Base-by-base conservation (phyloP, 129 eudicot genomes). In the Tanacetum coccineum region DNA sequence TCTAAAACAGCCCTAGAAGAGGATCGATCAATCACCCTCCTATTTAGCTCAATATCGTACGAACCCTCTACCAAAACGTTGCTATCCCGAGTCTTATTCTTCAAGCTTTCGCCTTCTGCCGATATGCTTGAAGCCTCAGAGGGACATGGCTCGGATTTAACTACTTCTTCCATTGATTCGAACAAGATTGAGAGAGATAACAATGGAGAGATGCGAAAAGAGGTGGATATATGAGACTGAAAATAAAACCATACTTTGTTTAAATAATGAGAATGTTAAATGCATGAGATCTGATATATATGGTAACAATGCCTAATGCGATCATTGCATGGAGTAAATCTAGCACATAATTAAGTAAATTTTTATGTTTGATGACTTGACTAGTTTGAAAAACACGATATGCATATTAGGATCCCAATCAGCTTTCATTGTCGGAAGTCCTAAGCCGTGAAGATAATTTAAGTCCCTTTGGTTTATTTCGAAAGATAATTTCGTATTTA, bases 41-140 rank as follows among this genome's bases (percentile, higher is more conserved):
- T 7, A 59, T 21, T 17, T 2, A 49, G 20, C 13, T 66, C 26
- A 68, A 40, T 53, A 68, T 42, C 57, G 19, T 64, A 48, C 13
- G 44, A 68, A 8, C 74, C 74, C 51, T 79, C 80, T 50, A 42
- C 21, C 14, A 66, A 7, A 1, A 14, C 70, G 20, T 57, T 71
- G 67, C 59, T 64, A 13, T 70, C 72, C 15, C 12, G 67, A 18
- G 50, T 69, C 73, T 80, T 62, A 52, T 61, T 74, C 76, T 76
- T 64, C 53, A 62, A 18, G 63, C 58, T 69, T 19, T 71, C 81
- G n/a, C n/a, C n/a, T n/a, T n/a, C n/a, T n/a, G n/a, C n/a, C n/a
- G n/a, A n/a, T n/a, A n/a, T n/a, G n/a, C 84, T 86, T 2, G 92
- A 86, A 22, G 81, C 84, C 62, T 77, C 85, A 6, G 92, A 82